Evolutionary conservation across 2,329 filamentous ascomycete genomes (phyloP).

Genomic region (Penicillium sp.): DNA sequence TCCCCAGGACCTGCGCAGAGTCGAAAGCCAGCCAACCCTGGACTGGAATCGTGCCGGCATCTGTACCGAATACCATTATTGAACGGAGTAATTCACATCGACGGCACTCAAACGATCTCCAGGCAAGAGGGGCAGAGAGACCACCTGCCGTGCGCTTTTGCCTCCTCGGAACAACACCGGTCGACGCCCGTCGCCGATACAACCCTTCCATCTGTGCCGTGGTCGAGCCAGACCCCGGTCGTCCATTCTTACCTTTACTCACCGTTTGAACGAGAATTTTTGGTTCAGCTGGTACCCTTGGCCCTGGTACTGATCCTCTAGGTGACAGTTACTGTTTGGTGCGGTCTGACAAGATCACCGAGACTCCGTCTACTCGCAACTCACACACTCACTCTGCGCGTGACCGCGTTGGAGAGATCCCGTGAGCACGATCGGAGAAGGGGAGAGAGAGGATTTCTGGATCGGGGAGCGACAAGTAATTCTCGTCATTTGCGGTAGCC

Average conservation of each 20-base stretch:
- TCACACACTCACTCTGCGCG: background rate
- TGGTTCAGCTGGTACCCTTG: background rate
- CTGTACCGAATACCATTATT: background rate
- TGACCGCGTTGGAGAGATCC: background rate
- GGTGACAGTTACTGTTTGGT: too few relatives aligned
- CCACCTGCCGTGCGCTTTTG: background rate
- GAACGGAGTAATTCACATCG: background rate
- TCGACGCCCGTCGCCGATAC: conserved; percentile 4
- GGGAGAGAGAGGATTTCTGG: background rate
- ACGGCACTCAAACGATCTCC: background rate
- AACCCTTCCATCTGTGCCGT: background rate
- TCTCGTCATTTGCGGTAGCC: too few relatives aligned
- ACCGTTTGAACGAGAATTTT: background rate
- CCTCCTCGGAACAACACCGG: conserved; percentile 4
- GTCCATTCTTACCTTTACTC: background rate
- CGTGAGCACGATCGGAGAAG: too few relatives aligned
- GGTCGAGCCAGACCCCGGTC: background rate
- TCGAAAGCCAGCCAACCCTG: too few relatives aligned
- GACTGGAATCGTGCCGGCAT: background rate
- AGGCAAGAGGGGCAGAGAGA: too few relatives aligned
- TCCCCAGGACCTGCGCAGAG: too few relatives aligned
- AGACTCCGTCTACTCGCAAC: too few relatives aligned
- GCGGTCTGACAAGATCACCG: too few relatives aligned
- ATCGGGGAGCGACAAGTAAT: too few relatives aligned
- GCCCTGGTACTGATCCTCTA: background rate